These are phyloP conservation scores for Serendipita sp. DNA, from an alignment of 768 basidiomycete species.

Conservation along the genomic window DNA sequence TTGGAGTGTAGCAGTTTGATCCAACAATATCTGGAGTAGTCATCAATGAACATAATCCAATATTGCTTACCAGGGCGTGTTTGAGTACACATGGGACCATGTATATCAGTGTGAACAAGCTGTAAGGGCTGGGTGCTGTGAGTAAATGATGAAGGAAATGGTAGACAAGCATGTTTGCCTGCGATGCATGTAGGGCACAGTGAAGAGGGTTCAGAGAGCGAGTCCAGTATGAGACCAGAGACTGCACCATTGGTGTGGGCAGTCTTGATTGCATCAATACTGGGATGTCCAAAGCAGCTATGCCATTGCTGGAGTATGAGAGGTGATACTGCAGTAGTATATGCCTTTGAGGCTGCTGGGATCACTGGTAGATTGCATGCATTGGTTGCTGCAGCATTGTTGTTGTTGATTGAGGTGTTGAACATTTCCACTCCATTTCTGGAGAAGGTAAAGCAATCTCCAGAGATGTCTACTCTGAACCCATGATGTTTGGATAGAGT, in stretches of 20 bases:
- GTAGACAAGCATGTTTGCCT: background rate
- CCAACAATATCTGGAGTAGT: background rate
- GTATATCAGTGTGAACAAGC: background rate
- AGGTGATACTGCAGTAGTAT: background rate
- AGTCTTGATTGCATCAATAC: background rate
- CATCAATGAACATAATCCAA: background rate
- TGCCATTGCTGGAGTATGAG: background rate
- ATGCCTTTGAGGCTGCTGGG: background rate
- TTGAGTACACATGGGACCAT: background rate
- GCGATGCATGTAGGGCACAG: background rate
- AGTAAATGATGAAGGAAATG: background rate
- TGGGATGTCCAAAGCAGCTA: background rate
- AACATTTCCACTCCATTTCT: background rate
- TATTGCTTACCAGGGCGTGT: background rate
- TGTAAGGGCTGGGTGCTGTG: background rate
- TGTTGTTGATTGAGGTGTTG: background rate
- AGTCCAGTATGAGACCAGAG: background rate
- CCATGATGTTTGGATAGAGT: too few species aligned
- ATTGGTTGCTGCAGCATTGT: background rate
- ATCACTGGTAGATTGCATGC: too few species aligned
- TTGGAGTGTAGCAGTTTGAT: background rate
- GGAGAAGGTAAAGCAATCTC: too few species aligned
- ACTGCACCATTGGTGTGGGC: background rate
- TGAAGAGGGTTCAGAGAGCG: background rate
- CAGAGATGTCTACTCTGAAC: too few species aligned